phyloP scores from a whole-genome alignment of 345 rosid species.

The Acer negundo region DNA sequence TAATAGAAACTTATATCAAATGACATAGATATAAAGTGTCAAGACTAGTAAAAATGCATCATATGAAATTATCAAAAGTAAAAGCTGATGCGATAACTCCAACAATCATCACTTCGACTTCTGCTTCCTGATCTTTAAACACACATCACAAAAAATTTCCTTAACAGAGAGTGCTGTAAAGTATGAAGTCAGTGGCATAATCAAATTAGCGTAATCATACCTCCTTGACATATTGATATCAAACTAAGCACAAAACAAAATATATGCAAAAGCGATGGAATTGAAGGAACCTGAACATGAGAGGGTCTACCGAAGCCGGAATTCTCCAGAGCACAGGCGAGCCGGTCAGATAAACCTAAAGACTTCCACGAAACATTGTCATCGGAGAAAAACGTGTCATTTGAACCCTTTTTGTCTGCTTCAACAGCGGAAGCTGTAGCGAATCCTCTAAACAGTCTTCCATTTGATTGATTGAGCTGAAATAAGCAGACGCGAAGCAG shows the following conservation, averaged over 20 bases:
- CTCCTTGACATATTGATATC: background rate
- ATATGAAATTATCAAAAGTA: background rate
- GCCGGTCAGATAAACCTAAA: constrained; percentile 68
- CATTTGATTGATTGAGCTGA: constrained; percentile 33
- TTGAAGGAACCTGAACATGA: constrained; percentile 61
- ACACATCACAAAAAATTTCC: too few species aligned
- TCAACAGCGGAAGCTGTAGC: constrained; percentile 28
- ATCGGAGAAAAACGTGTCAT: constrained; percentile 64
- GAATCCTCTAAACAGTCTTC: constrained; percentile 35
- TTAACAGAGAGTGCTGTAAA: too few species aligned
- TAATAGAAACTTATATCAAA: background rate
- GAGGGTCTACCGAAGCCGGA: constrained; percentile 83
- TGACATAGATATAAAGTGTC: background rate
- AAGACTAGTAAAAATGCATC: background rate
- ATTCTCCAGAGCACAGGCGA: constrained; percentile 58
- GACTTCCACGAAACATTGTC: constrained; percentile 76
- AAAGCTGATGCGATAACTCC: background rate
- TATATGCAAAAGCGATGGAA: background rate
- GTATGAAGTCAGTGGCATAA: background rate
- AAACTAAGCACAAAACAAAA: background rate
- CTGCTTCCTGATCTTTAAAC: too few species aligned
- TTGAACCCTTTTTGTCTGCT: constrained; percentile 31
- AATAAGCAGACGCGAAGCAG: constrained; percentile 32
- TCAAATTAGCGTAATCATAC: background rate
- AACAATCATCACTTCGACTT: background rate